phyloP scores from a whole-genome alignment of 2,329 filamentous ascomycete genomes.

The Xylariaceae sp. region DNA sequence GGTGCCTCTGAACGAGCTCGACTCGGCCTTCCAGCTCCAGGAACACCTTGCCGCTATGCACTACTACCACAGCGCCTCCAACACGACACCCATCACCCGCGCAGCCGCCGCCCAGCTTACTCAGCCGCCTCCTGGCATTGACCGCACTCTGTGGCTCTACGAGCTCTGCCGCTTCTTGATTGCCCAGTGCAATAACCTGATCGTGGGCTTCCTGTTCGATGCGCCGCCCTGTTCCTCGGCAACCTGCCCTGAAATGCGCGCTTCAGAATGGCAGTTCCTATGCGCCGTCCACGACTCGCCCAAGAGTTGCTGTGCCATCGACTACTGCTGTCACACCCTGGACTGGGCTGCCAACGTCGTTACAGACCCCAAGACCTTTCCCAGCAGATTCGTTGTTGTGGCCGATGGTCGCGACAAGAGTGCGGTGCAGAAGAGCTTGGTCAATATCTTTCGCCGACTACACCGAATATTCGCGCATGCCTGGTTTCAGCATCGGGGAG shows the following conservation, averaged over 20 bases:
- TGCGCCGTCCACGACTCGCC: slow-evolving; percentile 96
- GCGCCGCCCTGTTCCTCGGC: slow-evolving; percentile 76
- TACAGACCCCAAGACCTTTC: slow-evolving; percentile 91
- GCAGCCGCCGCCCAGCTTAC: slow-evolving; percentile 69
- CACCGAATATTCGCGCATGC: slow-evolving; percentile 98
- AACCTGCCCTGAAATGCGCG: slow-evolving; percentile 97
- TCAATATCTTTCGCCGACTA: slow-evolving; percentile 89
- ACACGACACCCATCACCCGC: slow-evolving; percentile 65
- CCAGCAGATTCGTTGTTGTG: slow-evolving; percentile 63
- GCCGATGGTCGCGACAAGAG: slow-evolving; percentile 52
- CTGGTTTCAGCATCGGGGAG: slow-evolving; percentile 93
- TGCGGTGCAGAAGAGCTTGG: slow-evolving; percentile 70
- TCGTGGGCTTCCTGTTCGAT: slow-evolving; percentile 90
- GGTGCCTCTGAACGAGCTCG: slow-evolving; percentile 81
- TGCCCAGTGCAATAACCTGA: slow-evolving; percentile 85
- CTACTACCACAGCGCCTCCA: slow-evolving; percentile 64
- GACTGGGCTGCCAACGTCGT: slow-evolving; percentile 96
- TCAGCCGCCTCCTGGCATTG: slow-evolving; percentile 71
- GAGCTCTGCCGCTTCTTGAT: slow-evolving; percentile 95
- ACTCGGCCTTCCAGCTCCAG: slow-evolving; percentile 94
- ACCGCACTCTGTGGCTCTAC: slow-evolving; percentile 90
- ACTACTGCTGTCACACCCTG: slow-evolving; percentile 97
- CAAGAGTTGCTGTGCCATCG: slow-evolving; percentile 95
- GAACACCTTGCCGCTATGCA: slow-evolving; percentile 94
- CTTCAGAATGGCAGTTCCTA: slow-evolving; percentile 97